A percentile compares a stretch with the other conserved stretches of the same genome.
Conservation (phyloP, 179 eudicot genomes). For the Spinacia oleracea region DNA sequence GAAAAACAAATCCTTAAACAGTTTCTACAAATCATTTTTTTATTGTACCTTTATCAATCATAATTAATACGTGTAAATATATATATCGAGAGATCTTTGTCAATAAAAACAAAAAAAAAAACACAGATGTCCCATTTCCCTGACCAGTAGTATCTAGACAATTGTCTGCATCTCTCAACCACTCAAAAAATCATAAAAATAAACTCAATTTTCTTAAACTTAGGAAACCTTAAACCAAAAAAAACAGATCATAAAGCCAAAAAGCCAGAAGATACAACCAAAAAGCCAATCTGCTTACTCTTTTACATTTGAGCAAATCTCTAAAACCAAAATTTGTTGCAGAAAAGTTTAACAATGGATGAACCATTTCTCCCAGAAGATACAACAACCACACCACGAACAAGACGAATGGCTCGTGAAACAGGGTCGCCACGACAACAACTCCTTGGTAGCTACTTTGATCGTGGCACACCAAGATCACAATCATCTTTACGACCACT, state of each 20-base stretch:
- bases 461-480: not conserved
- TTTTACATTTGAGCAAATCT: not conserved
- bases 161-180: not conserved
- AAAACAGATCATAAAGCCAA: not conserved
- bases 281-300: not conserved
- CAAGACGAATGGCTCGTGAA: not conserved
- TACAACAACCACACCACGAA: not conserved
- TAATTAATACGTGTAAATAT: too few relatives aligned
- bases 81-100: not conserved
- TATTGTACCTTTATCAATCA: too few relatives aligned
- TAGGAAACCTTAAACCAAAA: not conserved
- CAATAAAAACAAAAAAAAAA: not conserved
- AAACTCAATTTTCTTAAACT: not conserved
- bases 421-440: constrained; percentile 5
- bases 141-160: not conserved
- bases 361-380: constrained; percentile 22
- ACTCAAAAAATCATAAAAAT: not conserved
- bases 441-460: not conserved
- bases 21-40: too few relatives aligned
- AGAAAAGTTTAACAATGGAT: constrained; percentile 13
- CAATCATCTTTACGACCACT: not conserved
- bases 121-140: not conserved
- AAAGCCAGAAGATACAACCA: not conserved
- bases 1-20: too few relatives aligned
- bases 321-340: too few relatives aligned